Evolutionary conservation across 169 alveolate genomes (phyloP), one percentile per base, ranked within the genome.

Genomic region (Plasmodium vinckei): DNA sequence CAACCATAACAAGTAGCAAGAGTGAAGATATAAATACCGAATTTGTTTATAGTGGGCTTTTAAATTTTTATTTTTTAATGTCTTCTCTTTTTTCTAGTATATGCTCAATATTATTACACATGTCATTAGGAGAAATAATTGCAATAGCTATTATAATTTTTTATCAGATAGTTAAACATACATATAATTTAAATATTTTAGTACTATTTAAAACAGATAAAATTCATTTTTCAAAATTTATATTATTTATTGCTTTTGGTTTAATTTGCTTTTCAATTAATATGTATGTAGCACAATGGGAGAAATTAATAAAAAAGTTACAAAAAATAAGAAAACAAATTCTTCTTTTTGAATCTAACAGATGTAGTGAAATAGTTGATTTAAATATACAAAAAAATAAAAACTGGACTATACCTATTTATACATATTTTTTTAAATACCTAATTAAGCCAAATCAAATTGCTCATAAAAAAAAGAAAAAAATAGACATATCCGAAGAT

Each of bases 1-100:
- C 72, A 42, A 82, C 77, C 7, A 53, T 65, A 27, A 54, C 84
- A 6, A 67, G 90, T 56, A 54, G 84, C 10, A 82, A 82, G 53
- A 82, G 90, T 82, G 90, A 82, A 82, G 82, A 53, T 39, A 82
- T 82, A 54, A 82, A 65, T 47, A 67, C 90, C 0, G 68, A 64
- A 15, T 82, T 82, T 65, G 59, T 82, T 15, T 67, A 42, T 59
- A 54, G 23, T 39, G 68, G 47, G 33, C 3, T 82, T 56, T 54
- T 82, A 57, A 82, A 82, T 15, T 53, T 67, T 17, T 82, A 65
- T 46, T 82, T 82, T 67, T 82, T 12, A n/a, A 47, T 82, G 12
- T 67, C 90, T 3, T 79, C 68, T 9, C 67, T 82, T 53, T 82
- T 82, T 61, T 39, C 84, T 0, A 33, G 15, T 27, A 10, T 82